Evolutionary conservation across 2,329 filamentous ascomycete species (phyloP).

Genomic region (Canariomyces notabilis): DNA sequence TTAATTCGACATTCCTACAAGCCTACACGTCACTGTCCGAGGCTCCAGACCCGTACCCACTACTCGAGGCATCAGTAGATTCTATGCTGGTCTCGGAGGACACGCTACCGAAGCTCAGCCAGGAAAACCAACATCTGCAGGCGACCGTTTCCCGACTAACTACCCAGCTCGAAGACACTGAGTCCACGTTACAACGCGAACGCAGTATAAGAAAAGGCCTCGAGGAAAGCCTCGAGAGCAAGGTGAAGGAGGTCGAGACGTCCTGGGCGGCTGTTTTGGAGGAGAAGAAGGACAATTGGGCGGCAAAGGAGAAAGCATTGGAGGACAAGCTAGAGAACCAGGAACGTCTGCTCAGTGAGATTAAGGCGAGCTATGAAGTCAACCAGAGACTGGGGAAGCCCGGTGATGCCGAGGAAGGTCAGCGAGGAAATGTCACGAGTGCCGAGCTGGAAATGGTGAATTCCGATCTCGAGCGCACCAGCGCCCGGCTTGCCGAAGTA

Average conservation of each 20-base stretch:
- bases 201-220: conserved; percentile 65
- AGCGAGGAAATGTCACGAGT: conserved; percentile 64
- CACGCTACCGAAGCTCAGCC: conserved; percentile 80
- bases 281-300: conserved; percentile 96
- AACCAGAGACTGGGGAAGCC: conserved; percentile 79
- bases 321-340: conserved; percentile 95
- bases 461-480: conserved; percentile 86
- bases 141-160: conserved; percentile 70
- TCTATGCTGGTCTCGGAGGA: conserved; percentile 89
- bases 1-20: conserved; percentile 88
- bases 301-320: conserved; percentile 78
- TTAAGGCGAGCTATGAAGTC: conserved; percentile 96
- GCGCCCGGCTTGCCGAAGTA: conserved; percentile 78
- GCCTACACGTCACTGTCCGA: conserved; percentile 91
- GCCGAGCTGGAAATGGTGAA: conserved; percentile 93
- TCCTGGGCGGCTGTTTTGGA: conserved; percentile 86
- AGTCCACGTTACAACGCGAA: conserved; percentile 75
- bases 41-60: conserved; percentile 90
- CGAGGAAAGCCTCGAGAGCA: conserved; percentile 70
- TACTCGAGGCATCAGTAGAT: conserved; percentile 94
- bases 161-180: conserved; percentile 74
- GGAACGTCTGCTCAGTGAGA: conserved; percentile 83
- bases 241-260: conserved; percentile 82
- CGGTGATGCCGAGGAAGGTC: conserved; percentile 45
- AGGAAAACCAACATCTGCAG: conserved; percentile 85